These are phyloP conservation scores for Mycena leptocephala DNA, from an alignment of 768 basidiomycete species.

Conservation along the genomic window DNA sequence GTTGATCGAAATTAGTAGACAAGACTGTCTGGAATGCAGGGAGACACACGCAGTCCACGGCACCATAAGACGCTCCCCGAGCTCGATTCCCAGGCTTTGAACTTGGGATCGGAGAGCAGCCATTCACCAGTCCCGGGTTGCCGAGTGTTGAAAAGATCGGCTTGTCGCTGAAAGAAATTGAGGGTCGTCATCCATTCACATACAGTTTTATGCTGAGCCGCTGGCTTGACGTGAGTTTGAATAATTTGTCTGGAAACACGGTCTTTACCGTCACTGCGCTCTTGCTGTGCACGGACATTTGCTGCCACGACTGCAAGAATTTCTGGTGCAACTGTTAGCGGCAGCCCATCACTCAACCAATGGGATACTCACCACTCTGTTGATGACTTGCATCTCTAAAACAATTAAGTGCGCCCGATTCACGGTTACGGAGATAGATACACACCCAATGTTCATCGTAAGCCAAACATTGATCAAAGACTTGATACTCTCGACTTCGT, in stretches of 20 bases:
- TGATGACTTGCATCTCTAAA: background rate
- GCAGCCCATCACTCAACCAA: background rate
- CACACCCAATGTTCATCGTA: background rate
- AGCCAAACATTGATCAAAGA: background rate
- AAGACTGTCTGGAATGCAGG: background rate
- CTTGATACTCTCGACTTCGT: background rate
- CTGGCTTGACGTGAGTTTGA: background rate
- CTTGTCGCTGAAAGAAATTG: background rate
- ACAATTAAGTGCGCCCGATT: background rate
- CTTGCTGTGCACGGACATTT: background rate
- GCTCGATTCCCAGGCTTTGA: background rate
- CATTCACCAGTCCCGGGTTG: background rate
- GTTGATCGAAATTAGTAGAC: background rate
- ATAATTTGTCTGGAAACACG: background rate
- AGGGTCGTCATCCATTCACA: background rate
- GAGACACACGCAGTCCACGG: background rate
- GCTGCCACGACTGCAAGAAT: background rate
- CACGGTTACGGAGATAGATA: background rate
- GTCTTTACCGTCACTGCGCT: background rate
- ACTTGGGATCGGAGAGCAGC: background rate
- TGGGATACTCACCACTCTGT: background rate
- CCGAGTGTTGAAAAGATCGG: background rate
- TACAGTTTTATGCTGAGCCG: background rate
- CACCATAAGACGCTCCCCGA: background rate
- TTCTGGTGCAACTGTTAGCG: background rate